Evolutionary conservation across 352 stramenopile species (phyloP).

Genomic region (Pythium folliculosum): DNA sequence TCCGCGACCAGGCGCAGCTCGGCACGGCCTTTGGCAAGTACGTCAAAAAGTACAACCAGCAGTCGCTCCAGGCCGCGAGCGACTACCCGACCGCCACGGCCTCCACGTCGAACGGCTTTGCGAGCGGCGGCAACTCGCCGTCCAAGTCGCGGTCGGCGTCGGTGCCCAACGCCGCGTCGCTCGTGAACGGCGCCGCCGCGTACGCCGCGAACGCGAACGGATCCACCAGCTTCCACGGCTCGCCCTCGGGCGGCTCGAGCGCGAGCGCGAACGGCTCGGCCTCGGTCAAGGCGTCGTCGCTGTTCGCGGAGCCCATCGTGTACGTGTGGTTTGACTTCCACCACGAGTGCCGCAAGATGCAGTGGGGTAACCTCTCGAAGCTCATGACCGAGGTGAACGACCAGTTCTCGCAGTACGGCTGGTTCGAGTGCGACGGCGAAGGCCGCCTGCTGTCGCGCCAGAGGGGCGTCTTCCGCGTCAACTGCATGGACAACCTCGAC

Average conservation of each 20-base stretch:
- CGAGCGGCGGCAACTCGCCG: constrained; percentile 37
- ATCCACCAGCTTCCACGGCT: constrained; percentile 13
- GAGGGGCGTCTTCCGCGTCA: constrained; percentile 94
- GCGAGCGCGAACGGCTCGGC: neutral
- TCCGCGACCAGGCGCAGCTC: constrained; percentile 89
- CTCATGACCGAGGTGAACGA: constrained; percentile 80
- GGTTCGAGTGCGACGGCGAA: constrained; percentile 66
- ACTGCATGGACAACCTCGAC: constrained; percentile 99
- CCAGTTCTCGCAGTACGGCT: constrained; percentile 65
- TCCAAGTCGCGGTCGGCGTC: constrained; percentile 27
- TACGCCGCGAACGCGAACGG: neutral
- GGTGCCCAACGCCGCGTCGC: constrained; percentile 16
- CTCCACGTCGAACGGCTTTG: constrained; percentile 8
- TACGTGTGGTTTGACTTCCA: constrained; percentile 99
- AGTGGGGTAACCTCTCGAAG: constrained; percentile 92
- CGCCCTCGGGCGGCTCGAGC: neutral
- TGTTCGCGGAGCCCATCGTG: constrained; percentile 61
- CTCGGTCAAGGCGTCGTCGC: constrained; percentile 26
- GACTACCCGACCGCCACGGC: constrained; percentile 24
- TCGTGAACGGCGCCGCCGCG: constrained; percentile 5
- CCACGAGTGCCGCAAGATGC: constrained; percentile 92
- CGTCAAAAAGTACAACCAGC: constrained; percentile 84
- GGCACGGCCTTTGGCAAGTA: constrained; percentile 87
- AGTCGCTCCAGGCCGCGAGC: constrained; percentile 50
- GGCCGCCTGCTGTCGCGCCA: constrained; percentile 72